These are phyloP conservation scores for Russula griseocarnosa DNA, from an alignment of 768 basidiomycete species.

Conservation along the genomic window DNA sequence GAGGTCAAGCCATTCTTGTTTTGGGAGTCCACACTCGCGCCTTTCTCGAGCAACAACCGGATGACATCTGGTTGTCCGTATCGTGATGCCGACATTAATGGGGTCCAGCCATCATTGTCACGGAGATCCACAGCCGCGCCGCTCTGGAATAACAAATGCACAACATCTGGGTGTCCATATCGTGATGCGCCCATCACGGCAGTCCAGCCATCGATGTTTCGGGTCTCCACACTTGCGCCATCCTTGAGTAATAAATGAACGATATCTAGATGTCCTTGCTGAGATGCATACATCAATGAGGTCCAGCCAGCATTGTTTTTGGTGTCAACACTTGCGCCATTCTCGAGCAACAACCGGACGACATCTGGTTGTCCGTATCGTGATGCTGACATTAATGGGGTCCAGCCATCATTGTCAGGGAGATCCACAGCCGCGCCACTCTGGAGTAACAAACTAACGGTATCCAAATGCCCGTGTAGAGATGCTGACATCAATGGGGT, in stretches of 20 bases:
- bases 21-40: too few species aligned
- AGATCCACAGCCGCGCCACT: neutral
- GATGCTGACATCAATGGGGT: neutral
- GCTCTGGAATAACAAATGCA: too few species aligned
- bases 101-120: too few species aligned
- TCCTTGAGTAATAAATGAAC: neutral
- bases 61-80: too few species aligned
- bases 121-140: too few species aligned
- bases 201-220: too few species aligned
- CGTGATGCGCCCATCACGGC: too few species aligned
- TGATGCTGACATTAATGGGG: neutral
- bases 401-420: neutral
- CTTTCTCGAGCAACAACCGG: too few species aligned
- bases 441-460: neutral
- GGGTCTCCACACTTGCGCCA: neutral
- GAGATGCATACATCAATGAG: neutral
- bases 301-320: neutral
- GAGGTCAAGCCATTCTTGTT: neutral
- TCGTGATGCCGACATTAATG: too few species aligned
- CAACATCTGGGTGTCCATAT: neutral
- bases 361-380: neutral
- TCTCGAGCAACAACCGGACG: neutral
- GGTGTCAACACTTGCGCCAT: neutral
- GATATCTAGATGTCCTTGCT: neutral
- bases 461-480: neutral